Evolutionary conservation across 2,329 filamentous ascomycete genomes (phyloP).

Genomic region (Fonsecaea pedrosoi): DNA sequence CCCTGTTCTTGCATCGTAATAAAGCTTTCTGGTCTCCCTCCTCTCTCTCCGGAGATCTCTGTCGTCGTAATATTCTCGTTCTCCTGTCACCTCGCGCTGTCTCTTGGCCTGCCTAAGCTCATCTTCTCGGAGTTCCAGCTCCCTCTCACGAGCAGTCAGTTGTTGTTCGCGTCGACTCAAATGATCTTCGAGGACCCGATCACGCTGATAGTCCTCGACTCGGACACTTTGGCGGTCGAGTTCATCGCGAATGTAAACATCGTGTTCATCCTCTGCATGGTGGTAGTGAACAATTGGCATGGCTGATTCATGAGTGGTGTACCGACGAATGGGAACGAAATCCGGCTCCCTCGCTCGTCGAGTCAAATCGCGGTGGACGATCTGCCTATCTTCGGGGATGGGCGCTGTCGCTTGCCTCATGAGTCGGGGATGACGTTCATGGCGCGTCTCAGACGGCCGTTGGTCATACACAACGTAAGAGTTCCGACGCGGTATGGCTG

Average conservation of each 20-base stretch:
- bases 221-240: constrained; percentile 24
- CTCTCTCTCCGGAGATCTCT: constrained; percentile 19
- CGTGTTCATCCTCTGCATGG: constrained; percentile 17
- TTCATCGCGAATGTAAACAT: constrained; percentile 23
- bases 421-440: constrained; percentile 27
- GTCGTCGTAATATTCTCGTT: constrained; percentile 23
- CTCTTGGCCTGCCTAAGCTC: constrained; percentile 12
- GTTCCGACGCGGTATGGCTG: constrained; percentile 19
- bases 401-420: constrained; percentile 24
- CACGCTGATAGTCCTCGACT: constrained; percentile 30
- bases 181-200: constrained; percentile 26
- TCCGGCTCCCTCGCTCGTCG: constrained; percentile 15
- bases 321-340: constrained; percentile 20
- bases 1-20: constrained; percentile 14
- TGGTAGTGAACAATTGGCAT: constrained; percentile 27
- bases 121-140: constrained; percentile 21
- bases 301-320: constrained; percentile 6
- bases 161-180: constrained; percentile 22
- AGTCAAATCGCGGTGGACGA: constrained; percentile 23
- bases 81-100: constrained; percentile 9
- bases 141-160: constrained; percentile 20
- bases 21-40: constrained; percentile 13
- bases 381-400: constrained; percentile 29
- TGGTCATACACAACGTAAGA: constrained; percentile 22
- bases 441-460: constrained; percentile 21